phyloP scores from a whole-genome alignment of 2,329 filamentous ascomycete species.

The Emericellopsis cladophorae region DNA sequence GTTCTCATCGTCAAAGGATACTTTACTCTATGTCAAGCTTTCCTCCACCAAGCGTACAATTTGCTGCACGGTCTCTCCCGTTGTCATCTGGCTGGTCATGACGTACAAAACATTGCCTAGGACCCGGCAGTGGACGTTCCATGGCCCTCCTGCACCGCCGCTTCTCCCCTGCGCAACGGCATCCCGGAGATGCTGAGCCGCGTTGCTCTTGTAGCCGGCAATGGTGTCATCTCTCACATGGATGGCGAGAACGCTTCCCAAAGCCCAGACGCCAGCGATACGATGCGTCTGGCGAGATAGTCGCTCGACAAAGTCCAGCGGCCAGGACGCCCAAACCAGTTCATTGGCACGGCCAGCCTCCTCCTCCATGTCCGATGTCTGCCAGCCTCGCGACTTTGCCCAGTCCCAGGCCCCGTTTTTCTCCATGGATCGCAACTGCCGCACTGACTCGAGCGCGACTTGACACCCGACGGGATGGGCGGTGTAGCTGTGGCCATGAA shows the following conservation, averaged over 20 bases:
- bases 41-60: constrained; percentile 6
- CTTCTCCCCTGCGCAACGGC: constrained; percentile 11
- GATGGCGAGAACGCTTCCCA: constrained; percentile 66
- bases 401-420: constrained; percentile 39
- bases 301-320: constrained; percentile 39
- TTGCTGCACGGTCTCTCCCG: constrained; percentile 12
- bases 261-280: constrained; percentile 56
- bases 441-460: constrained; percentile 58
- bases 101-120: constrained; percentile 46
- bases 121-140: constrained; percentile 41
- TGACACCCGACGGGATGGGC: constrained; percentile 72
- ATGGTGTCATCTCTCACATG: constrained; percentile 28
- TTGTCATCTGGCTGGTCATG: constrained; percentile 39
- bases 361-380: not conserved
- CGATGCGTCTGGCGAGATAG: constrained; percentile 39
- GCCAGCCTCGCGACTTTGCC: constrained; percentile 35
- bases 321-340: constrained; percentile 58
- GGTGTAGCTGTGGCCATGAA: constrained; percentile 82
- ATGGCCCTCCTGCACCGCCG: constrained; percentile 14
- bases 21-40: not conserved
- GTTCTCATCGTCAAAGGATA: too few relatives aligned
- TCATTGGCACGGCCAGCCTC: not conserved
- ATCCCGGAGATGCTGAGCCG: constrained; percentile 28
- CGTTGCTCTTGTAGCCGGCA: constrained; percentile 33
- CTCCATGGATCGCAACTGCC: constrained; percentile 47